Evolutionary conservation across 2,329 filamentous ascomycete species (phyloP).

Genomic region (Cladosporium sp.): DNA sequence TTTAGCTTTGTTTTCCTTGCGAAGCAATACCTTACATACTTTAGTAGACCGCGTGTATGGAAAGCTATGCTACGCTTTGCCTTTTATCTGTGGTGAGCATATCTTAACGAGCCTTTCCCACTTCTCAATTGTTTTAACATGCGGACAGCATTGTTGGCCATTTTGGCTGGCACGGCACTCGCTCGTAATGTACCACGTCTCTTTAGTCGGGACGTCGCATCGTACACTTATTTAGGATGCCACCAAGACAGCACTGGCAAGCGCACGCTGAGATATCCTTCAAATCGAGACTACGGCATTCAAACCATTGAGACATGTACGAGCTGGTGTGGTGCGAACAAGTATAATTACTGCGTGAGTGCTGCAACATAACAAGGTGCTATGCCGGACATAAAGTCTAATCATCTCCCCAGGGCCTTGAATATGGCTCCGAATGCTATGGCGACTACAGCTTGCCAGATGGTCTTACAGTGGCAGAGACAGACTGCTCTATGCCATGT

Average conservation of each 20-base stretch:
- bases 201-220: neutral
- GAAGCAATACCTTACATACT: neutral
- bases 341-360: conserved; percentile 31
- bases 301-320: conserved; percentile 32
- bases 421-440: conserved; percentile 36
- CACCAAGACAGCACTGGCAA: conserved; percentile 26
- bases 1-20: neutral
- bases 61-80: neutral
- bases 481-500: conserved; percentile 23
- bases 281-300: conserved; percentile 25
- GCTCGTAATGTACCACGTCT: neutral
- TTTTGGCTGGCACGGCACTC: neutral
- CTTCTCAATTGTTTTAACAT: neutral
- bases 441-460: conserved; percentile 26
- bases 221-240: conserved; percentile 32
- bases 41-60: neutral
- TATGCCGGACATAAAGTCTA: neutral
- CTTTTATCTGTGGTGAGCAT: neutral
- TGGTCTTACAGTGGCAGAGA: conserved; percentile 23
- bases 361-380: neutral
- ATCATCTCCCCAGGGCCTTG: conserved; percentile 25
- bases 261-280: conserved; percentile 28
- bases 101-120: neutral
- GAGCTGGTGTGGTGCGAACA: conserved; percentile 28
- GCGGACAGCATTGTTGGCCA: neutral